Conservation (phyloP, 139 green algal species). For the Gonium pectorale region DNA sequence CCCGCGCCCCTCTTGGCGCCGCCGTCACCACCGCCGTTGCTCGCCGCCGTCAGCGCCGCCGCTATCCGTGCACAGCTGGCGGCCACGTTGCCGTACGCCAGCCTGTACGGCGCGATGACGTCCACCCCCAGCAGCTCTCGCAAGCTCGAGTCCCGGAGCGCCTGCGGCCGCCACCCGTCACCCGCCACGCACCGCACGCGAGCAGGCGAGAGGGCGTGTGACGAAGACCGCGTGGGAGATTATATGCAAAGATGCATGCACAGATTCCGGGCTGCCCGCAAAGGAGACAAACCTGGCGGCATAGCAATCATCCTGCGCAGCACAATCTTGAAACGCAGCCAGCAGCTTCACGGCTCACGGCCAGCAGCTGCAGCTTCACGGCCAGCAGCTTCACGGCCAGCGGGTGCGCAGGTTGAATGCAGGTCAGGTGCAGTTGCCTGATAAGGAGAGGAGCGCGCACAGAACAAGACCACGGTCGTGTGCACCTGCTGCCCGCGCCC, state of each 20-base stretch:
- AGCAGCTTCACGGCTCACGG: background rate
- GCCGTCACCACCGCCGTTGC: background rate
- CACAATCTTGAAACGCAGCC: too few species aligned
- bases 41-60: background rate
- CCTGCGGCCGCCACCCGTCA: background rate
- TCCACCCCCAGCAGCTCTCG: background rate
- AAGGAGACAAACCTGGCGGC: background rate
- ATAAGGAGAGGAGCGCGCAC: too few species aligned
- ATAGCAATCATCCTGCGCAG: background rate
- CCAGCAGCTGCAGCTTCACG: background rate
- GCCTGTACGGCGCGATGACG: background rate
- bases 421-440: too few species aligned
- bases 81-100: slow-evolving; percentile 3
- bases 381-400: too few species aligned
- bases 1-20: background rate
- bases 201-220: background rate
- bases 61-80: slow-evolving; percentile 20
- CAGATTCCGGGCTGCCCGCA: background rate
- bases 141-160: background rate
- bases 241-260: background rate
- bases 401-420: too few species aligned
- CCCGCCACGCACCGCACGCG: too few species aligned
- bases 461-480: background rate
- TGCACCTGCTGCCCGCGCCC: background rate
- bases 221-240: background rate